Base-by-base conservation (phyloP, 768 basidiomycete species). In the Leccinum subtestaceum region DNA sequence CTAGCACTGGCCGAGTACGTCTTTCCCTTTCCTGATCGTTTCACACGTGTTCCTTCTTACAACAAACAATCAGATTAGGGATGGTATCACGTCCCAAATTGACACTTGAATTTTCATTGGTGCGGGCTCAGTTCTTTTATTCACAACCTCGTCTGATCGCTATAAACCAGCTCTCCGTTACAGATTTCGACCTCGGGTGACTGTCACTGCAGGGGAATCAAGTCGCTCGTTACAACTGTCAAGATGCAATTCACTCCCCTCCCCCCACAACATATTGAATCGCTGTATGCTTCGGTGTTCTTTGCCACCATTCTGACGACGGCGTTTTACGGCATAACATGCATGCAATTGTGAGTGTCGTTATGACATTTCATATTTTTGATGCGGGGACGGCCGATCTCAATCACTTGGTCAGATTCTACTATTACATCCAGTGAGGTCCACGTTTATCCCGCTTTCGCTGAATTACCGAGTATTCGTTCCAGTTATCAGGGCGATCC, bases 401-500 rank as follows among this genome's bases (percentile, higher is more conserved):
- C 11, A 19, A 15, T 36, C 21, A 12, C 15, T n/a, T 19, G 31
- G 31, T 21, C 31, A 52, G 51, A 36, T 52, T 34, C 21, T 52
- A 32, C 32, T 52, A 52, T 52, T 36, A 27, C 27, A n/a, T 53
- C 4, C 55, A 56, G 64, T 66, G 25, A 6, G 60, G 1, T 2
- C 11, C 12, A 36, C 1, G 50, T 21, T 19, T 31, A 7, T 11
- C 6, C 2, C 2, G 5, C 13, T 7, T 45, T 36, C 25, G 10
- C 51, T 8, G 7, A 8, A 8, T n/a, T 17, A 38, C 5, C 2
- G 5, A 2, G 0, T 12, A 7, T n/a, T 23, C 1, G 17, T 23
- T 23, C 19, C 17, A 66, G 65, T 12, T 66, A 60, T 8, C 54
- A 1, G 10, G 40, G 13, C 0, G 65, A 67, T 46, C 45, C 31